These are phyloP conservation scores for Ramaria sp. DNA, from an alignment of 768 basidiomycete genomes.

Conservation along the genomic window DNA sequence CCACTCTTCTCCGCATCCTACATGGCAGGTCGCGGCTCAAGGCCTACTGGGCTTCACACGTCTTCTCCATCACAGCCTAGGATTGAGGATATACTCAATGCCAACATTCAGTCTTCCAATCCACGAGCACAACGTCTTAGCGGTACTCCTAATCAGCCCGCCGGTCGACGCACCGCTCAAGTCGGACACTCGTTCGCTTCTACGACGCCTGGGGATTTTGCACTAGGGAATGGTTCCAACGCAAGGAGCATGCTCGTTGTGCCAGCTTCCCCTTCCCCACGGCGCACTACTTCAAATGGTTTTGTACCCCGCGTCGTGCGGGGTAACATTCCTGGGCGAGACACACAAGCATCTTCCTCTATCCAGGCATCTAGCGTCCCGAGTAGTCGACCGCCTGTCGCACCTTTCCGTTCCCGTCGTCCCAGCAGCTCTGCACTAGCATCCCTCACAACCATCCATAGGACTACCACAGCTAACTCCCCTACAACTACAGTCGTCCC, in stretches of 20 bases:
- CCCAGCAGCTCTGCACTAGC: constrained; percentile 19
- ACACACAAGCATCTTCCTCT: constrained; percentile 24
- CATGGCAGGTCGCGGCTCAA: constrained; percentile 6
- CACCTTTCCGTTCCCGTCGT: constrained; percentile 38
- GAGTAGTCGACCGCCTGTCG: constrained; percentile 18
- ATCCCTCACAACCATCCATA: constrained; percentile 17
- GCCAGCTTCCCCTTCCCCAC: not conserved
- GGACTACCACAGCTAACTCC: constrained; percentile 17
- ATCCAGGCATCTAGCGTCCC: not conserved
- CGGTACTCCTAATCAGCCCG: not conserved
- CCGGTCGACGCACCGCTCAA: not conserved
- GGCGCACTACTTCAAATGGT: constrained; percentile 6
- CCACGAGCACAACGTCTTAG: not conserved
- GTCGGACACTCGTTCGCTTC: not conserved
- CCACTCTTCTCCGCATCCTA: not conserved
- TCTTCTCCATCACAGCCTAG: not conserved
- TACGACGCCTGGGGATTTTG: not conserved
- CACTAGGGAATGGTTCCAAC: not conserved
- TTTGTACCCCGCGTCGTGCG: constrained; percentile 66
- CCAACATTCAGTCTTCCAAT: not conserved
- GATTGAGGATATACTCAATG: constrained; percentile 5
- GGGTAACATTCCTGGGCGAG: constrained; percentile 29
- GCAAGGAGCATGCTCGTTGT: not conserved
- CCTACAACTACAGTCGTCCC: constrained; percentile 20
- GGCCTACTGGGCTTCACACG: not conserved